Conservation (phyloP, 1,139 yeast species). For the Pichia sp. region DNA sequence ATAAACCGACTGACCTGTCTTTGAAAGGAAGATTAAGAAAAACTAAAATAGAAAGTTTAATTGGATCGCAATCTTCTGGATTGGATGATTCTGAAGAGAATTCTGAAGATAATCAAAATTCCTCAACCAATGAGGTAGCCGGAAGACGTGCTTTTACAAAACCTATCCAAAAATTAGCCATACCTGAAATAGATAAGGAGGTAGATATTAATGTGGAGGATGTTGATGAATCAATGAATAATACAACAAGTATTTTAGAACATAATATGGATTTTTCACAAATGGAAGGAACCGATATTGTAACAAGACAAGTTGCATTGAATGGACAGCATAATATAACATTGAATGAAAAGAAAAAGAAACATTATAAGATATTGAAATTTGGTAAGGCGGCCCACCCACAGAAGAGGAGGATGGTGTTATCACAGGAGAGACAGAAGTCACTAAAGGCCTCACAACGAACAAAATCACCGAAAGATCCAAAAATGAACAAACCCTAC, state of each 20-base stretch:
- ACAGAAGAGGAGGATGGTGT: too few species aligned
- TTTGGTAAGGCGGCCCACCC: too few species aligned
- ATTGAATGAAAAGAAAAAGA: background rate
- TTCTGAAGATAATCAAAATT: background rate
- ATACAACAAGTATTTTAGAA: constrained; percentile 7
- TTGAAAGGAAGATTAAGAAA: too few species aligned
- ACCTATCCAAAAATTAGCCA: background rate
- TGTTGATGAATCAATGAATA: constrained; percentile 3
- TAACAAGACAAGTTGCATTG: background rate
- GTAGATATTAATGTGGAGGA: background rate
- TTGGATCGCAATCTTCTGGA: constrained; percentile 5
- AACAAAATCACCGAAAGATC: background rate
- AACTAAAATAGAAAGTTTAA: constrained; percentile 3
- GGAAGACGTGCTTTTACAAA: background rate
- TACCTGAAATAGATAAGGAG: background rate
- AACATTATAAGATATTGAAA: background rate
- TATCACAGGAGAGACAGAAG: too few species aligned
- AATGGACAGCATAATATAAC: background rate
- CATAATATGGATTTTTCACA: constrained; percentile 7
- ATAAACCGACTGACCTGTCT: too few species aligned
- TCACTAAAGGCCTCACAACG: background rate
- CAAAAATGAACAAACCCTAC: background rate
- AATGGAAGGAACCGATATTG: background rate
- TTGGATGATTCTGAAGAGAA: background rate
- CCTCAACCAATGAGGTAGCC: background rate